Evolutionary conservation across 257 asterid species (phyloP).

Genomic region (Solanum paucissectum): DNA sequence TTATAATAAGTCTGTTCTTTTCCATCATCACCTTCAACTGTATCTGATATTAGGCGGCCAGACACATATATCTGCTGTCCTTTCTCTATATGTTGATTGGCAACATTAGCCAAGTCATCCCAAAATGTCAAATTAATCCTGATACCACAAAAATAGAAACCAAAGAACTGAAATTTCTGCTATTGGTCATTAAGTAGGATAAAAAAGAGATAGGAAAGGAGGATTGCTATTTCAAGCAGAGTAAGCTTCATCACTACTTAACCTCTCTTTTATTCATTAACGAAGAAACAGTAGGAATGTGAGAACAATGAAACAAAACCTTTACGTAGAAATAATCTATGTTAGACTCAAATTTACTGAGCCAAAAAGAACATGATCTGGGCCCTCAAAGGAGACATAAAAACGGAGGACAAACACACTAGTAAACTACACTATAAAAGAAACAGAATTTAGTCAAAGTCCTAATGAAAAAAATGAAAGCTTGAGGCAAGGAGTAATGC

Average conservation of each 20-base stretch:
- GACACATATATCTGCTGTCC: slow-evolving; percentile 75
- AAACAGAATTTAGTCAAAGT: background rate
- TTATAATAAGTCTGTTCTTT: slow-evolving; percentile 81
- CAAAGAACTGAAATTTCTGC: background rate
- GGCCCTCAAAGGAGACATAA: background rate
- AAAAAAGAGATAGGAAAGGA: background rate
- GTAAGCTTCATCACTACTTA: background rate
- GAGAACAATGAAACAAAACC: background rate
- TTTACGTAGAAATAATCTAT: background rate
- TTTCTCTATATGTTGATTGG: slow-evolving; percentile 53
- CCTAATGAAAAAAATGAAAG: background rate
- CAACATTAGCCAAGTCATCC: slow-evolving; percentile 8
- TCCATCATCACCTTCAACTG: slow-evolving; percentile 75
- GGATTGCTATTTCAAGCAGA: background rate
- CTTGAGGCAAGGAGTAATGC: background rate
- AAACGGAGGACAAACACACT: background rate
- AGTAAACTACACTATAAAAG: background rate
- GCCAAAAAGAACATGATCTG: background rate
- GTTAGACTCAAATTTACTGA: background rate
- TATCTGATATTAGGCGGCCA: slow-evolving; percentile 78
- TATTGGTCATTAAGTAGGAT: background rate
- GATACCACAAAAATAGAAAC: background rate
- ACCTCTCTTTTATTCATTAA: background rate
- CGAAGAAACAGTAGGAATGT: background rate
- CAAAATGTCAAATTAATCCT: slow-evolving; percentile 16